A percentile compares a stretch with the other conserved stretches of the same genome.
These are phyloP conservation scores for Aegle marmelos DNA, from an alignment of 345 rosid genomes.

Conservation along the genomic window DNA sequence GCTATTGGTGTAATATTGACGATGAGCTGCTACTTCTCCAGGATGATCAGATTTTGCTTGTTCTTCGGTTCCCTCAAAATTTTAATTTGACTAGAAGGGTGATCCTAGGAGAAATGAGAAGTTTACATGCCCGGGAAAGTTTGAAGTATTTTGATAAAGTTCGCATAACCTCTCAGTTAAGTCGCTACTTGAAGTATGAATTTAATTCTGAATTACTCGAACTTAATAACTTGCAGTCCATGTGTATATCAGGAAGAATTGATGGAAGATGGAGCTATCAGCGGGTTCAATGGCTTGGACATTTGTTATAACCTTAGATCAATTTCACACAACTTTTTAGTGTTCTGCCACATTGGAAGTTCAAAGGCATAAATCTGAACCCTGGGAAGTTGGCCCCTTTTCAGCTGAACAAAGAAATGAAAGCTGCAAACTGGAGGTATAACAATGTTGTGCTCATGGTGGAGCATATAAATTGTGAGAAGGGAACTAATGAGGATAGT, in stretches of 20 bases:
- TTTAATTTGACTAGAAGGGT: neutral
- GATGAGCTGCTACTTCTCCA: neutral
- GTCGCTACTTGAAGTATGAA: neutral
- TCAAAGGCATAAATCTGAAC: neutral
- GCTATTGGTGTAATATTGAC: neutral
- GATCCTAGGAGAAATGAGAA: neutral
- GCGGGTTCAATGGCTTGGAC: neutral
- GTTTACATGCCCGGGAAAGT: neutral
- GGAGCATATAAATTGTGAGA: slow-evolving; percentile 5
- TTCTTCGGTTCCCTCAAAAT: neutral
- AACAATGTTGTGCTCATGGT: neutral
- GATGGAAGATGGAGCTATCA: neutral
- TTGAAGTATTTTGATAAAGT: neutral
- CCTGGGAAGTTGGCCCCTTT: neutral
- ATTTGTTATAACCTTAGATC: neutral
- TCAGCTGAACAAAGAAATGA: neutral
- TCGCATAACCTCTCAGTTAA: neutral
- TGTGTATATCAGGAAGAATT: neutral
- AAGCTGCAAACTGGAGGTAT: neutral
- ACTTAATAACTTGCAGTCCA: neutral
- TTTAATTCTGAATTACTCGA: neutral
- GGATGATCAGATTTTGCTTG: neutral
- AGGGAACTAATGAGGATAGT: neutral
- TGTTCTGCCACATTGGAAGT: slow-evolving; percentile 3
- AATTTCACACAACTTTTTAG: neutral